Evolutionary conservation across 2,329 filamentous ascomycete species (phyloP), one percentile per base, ranked within the genome.

Genomic region (Lomentospora prolificans): DNA sequence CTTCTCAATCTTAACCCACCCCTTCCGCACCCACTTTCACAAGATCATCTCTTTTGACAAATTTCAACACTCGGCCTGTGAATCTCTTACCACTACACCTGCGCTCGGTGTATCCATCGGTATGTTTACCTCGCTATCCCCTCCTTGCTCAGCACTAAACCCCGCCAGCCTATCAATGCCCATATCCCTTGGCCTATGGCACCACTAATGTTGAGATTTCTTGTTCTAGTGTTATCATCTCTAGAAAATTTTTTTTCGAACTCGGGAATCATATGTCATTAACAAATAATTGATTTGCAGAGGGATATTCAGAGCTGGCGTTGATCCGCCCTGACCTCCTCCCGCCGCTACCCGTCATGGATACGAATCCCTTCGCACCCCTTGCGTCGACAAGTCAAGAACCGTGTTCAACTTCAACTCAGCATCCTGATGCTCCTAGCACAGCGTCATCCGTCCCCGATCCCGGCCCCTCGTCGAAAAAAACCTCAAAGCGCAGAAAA

Each of bases 401-500:
- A 6, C 30, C 6, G 30, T 12, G 30, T 10, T 48, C 52, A 19
- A 19, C 36, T 17, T 28, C 24, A 27, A 12, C 8, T 8, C 24
- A 39, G 25, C 9, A 41, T n/a, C 33, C 51, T 12, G 28, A 48
- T 27, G 19, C 57, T n/a, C 30, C 27, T 27, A 41, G 46, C 22
- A 36, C 53, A 27, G 57, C 50, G 25, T 57, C 28, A 51, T 57
- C 41, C 53, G 57, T 25, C 39, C 56, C 17, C 48, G 22, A 50
- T 28, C 56, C 56, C 28, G 60, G 57, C 58, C 51, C 60, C 60
- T 28, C 62, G 63, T 84, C 85, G 74, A 88, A 89, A 24, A 17
- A 7, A 12, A 33, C 17, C 41, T n/a, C 53, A 14, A 24, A 44
- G 68, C 65, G 70, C 22, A 56, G 57, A 66, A 87, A 86, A 66